Conservation (phyloP, 2,329 filamentous ascomycete species). For the Rhexocercosporidium sp. region DNA sequence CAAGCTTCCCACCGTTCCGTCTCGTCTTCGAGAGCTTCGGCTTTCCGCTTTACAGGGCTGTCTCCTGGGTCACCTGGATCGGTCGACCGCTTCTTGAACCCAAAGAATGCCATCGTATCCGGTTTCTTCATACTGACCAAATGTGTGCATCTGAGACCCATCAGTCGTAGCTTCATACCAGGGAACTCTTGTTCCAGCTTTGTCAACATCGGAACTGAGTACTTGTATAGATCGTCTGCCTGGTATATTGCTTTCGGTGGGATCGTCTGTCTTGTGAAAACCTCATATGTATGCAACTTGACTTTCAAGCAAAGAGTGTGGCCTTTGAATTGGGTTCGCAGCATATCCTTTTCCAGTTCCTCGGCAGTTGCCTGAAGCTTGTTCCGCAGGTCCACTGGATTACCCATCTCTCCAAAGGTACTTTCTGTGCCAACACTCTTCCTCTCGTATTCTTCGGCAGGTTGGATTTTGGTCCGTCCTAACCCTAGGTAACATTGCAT, state of each 20-base stretch:
- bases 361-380: conserved; percentile 83
- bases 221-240: conserved; percentile 84
- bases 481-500: conserved; percentile 84
- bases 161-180: conserved; percentile 77
- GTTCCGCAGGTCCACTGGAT: conserved; percentile 69
- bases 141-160: conserved; percentile 89
- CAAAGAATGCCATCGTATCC: conserved; percentile 80
- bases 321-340: conserved; percentile 80
- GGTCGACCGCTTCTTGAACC: conserved; percentile 52
- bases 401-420: conserved; percentile 83
- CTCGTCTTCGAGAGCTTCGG: conserved; percentile 47
- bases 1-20: conserved; percentile 67
- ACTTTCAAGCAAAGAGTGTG: conserved; percentile 91
- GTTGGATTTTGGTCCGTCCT: conserved; percentile 83
- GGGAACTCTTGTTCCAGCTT: conserved; percentile 87
- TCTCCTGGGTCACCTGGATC: conserved; percentile 21
- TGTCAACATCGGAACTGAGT: conserved; percentile 78
- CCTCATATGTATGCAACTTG: conserved; percentile 93
- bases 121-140: conserved; percentile 84
- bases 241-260: conserved; percentile 72
- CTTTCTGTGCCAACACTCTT: conserved; percentile 95
- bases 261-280: conserved; percentile 81
- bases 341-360: conserved; percentile 85
- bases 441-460: conserved; percentile 85
- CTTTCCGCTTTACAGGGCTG: conserved; percentile 45